These are phyloP conservation scores for Candida coquimbonensis DNA, from an alignment of 805 yeast genomes.

Conservation along the genomic window DNA sequence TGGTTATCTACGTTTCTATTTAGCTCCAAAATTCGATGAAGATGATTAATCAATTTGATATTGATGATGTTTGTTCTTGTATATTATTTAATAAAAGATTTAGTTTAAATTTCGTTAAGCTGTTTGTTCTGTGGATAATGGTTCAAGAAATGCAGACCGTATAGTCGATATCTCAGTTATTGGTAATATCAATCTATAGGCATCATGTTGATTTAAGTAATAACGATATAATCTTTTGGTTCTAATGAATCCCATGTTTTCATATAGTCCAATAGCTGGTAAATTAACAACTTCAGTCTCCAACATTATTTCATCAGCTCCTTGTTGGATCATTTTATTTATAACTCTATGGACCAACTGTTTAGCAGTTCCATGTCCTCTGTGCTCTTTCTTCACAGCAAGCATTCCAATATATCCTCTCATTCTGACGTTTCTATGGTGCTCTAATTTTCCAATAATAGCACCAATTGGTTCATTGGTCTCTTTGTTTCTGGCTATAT, in stretches of 20 bases:
- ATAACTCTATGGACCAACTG: conserved; percentile 56
- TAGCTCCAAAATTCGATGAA: conserved; percentile 97
- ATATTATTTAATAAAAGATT: background rate
- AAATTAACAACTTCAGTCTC: conserved; percentile 84
- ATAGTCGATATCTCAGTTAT: conserved; percentile 50
- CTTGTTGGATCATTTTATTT: conserved; percentile 51
- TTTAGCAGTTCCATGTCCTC: conserved; percentile 83
- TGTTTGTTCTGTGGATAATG: background rate
- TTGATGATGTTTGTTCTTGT: background rate
- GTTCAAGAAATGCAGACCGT: conserved; percentile 46
- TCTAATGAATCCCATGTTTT: conserved; percentile 68
- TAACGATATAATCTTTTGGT: conserved; percentile 76
- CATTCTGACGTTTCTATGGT: conserved; percentile 62
- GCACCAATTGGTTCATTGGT: conserved; percentile 57
- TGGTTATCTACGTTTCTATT: conserved; percentile 90
- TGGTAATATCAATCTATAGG: conserved; percentile 80
- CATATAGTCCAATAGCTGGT: conserved; percentile 65
- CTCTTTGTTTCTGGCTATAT: conserved; percentile 43
- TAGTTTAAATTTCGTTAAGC: background rate
- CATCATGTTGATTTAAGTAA: conserved; percentile 90
- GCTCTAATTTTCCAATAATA: conserved; percentile 74
- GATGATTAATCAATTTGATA: conserved; percentile 45
- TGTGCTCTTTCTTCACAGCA: conserved; percentile 63
- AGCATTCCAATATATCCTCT: conserved; percentile 97
- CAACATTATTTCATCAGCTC: conserved; percentile 84